Evolutionary conservation across 805 yeast species (phyloP).

Genomic region (Wickerhamiella qilinensis): DNA sequence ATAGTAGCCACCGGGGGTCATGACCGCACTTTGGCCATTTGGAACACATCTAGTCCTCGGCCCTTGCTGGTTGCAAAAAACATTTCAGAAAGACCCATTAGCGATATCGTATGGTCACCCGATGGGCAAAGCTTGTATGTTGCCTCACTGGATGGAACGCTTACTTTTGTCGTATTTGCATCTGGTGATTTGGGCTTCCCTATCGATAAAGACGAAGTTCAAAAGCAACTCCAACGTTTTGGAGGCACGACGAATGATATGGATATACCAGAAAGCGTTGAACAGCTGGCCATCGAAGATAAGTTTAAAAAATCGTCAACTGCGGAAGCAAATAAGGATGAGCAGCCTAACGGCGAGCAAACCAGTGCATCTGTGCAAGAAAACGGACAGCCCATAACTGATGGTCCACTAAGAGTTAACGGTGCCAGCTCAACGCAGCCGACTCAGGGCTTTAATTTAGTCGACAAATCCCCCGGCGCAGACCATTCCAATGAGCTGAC

Average conservation of each 20-base stretch:
- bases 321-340: too few relatives aligned
- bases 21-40: conserved; percentile 71
- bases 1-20: conserved; percentile 94
- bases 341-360: background rate
- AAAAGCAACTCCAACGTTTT: conserved; percentile 56
- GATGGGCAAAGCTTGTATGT: conserved; percentile 59
- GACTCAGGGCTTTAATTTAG: background rate
- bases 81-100: conserved; percentile 57
- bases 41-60: conserved; percentile 65
- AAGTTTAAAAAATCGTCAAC: too few relatives aligned
- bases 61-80: conserved; percentile 74
- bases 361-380: background rate
- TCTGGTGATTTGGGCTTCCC: conserved; percentile 27
- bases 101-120: conserved; percentile 82
- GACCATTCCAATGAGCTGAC: background rate
- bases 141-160: conserved; percentile 73
- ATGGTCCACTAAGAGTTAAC: too few relatives aligned
- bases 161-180: conserved; percentile 52
- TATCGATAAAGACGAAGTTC: conserved; percentile 50
- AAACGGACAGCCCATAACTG: background rate
- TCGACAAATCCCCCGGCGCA: background rate
- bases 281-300: conserved; percentile 61
- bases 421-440: background rate
- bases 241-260: conserved; percentile 79
- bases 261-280: conserved; percentile 75